Evolutionary conservation across 306 rosid species (phyloP), one percentile per base, ranked within the genome.

Genomic region (Cicer bijugum): DNA sequence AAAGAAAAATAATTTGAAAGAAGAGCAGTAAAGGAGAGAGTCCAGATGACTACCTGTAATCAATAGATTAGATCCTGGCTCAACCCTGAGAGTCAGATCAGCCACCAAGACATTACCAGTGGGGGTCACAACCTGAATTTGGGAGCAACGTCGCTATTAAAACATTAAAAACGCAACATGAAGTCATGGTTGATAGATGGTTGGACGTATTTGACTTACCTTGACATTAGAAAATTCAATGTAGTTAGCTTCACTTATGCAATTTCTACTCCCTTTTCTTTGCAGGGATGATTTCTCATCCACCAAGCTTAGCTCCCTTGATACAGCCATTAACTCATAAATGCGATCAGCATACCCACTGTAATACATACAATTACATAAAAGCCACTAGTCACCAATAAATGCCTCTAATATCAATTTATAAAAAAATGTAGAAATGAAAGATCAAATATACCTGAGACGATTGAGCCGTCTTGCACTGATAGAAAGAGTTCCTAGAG

Each of bases 301-400:
- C 67, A 70, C 88, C 68, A 79, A 50, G 76, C 88, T 85, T 70
- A 95, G 88, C 85, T 95, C 99, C 83, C 86, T 88, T 81, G 99
- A 87, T 74, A 91, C 81, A 80, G 71, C 84, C 83, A 95, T 75
- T 81, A 95, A 64, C 80, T 95, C 99, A 76, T 90, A 87, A 81
- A 95, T 91, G 64, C 97, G 97, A 78, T 88, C 96, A 17, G 99
- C 99, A 81, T 86, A 95, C 76, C 99, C 99, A 84, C 99, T 95
- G 86, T 44, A 80, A 82, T 52, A 63, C 70, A 72, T 23, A 59
- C 52, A 69, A 43, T 60, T 63, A 44, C 59, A 72, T 38, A 45
- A 12, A 58, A 50, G 19, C 56, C 70, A 71, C 63, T n/a, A 14
- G 47, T 38, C 33, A 55, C 75, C 57, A 75, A 57, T 42, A 61